phyloP scores from a whole-genome alignment of 495 filamentous ascomycete species.

The Hypoxylon perforatum region DNA sequence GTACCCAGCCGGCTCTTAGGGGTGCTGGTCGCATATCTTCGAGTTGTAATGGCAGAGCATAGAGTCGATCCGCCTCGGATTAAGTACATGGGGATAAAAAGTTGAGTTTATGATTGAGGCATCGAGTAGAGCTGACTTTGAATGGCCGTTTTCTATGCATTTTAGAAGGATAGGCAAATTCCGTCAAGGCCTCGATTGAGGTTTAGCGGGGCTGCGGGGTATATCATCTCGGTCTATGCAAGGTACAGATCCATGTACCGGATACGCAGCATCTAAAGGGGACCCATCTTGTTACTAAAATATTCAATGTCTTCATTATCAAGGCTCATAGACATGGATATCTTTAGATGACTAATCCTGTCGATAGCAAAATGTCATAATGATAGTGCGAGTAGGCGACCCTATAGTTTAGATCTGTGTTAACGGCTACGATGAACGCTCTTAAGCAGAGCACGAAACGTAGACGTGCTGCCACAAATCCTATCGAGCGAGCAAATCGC shows the following conservation, averaged over 20 bases:
- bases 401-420: neutral
- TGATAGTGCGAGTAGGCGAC: constrained; percentile 4
- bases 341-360: neutral
- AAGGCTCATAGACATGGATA: neutral
- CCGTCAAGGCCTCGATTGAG: neutral
- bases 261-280: neutral
- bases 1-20: constrained; percentile 48
- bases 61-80: constrained; percentile 16
- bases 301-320: neutral
- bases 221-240: neutral
- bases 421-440: constrained; percentile 20
- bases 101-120: constrained; percentile 9
- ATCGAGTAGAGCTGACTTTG: constrained; percentile 1
- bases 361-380: neutral
- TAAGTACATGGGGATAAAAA: constrained; percentile 21
- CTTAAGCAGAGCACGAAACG: constrained; percentile 42
- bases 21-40: constrained; percentile 54
- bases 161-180: neutral
- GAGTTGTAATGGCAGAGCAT: constrained; percentile 34
- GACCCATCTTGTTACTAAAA: neutral
- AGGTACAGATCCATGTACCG: neutral
- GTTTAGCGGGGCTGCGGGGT: neutral
- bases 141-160: neutral
- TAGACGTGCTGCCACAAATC: constrained; percentile 48
- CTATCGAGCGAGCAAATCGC: constrained; percentile 54